These are phyloP conservation scores for Psilocybe cubensis DNA, from an alignment of 768 basidiomycete genomes.

Conservation along the genomic window DNA sequence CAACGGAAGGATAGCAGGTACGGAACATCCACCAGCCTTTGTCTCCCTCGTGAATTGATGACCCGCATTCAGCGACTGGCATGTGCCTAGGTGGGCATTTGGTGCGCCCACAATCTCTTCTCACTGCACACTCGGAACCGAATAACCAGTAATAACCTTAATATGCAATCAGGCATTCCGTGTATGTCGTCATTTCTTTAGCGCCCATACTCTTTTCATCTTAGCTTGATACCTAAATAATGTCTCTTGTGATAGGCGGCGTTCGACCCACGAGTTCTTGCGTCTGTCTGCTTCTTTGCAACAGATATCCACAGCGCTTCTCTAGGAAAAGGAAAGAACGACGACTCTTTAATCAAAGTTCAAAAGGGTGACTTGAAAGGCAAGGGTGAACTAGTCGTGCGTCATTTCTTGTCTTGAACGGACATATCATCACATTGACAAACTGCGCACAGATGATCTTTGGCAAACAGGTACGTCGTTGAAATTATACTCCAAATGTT, in stretches of 20 bases:
- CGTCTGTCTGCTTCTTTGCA: constrained; percentile 93
- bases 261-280: constrained; percentile 81
- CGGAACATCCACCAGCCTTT: not conserved
- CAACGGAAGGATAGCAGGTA: constrained; percentile 89
- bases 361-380: constrained; percentile 73
- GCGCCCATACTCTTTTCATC: not conserved
- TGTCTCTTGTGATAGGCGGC: constrained; percentile 62
- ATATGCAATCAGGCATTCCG: constrained; percentile 38
- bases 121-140: not conserved
- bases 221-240: not conserved
- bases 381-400: constrained; percentile 84
- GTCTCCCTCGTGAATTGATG: constrained; percentile 14
- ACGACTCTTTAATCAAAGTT: constrained; percentile 80
- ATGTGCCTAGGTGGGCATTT: constrained; percentile 92
- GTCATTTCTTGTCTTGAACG: constrained; percentile 24
- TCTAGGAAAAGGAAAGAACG: constrained; percentile 82
- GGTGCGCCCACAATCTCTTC: constrained; percentile 42
- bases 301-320: constrained; percentile 92
- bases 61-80: constrained; percentile 63
- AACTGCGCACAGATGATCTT: constrained; percentile 76
- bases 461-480: constrained; percentile 76
- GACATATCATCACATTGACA: not conserved
- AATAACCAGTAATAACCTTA: not conserved
- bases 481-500: not conserved
- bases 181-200: constrained; percentile 30